Evolutionary conservation across 495 filamentous ascomycete genomes (phyloP), one percentile per base, ranked within the genome.

Genomic region (Xeromyces bisporus): DNA sequence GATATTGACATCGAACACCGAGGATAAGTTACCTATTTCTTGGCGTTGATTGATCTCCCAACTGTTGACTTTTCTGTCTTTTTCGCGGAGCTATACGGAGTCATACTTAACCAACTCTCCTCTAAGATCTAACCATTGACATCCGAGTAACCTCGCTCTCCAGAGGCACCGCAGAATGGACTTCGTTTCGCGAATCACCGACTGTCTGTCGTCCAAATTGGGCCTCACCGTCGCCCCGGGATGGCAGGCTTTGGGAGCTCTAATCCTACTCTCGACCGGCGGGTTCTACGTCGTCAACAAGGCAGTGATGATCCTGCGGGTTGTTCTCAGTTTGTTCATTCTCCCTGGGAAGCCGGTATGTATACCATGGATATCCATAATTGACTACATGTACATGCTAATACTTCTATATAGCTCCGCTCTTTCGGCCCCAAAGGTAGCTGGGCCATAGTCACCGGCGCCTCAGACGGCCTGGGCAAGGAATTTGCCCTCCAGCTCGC

Each of bases 391-490:
- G n/a, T n/a, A n/a, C n/a, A n/a, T n/a, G n/a, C n/a, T n/a, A n/a
- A n/a, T n/a, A n/a, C n/a, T n/a, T n/a, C n/a, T n/a, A n/a, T n/a
- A n/a, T n/a, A 97, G 89, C 75, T 99, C 33, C 73, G 70, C 37
- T 82, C 75, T 38, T 94, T 93, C 60, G 91, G 85, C 40, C 77
- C 75, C 38, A 84, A 82, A 44, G 86, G 86, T 36, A 86, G 74
- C 45, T 99, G 86, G 84, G 89, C 84, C 13, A 69, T 99, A 26
- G 68, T 99, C 13, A 96, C 91, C 28, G 91, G 91, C 40, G 89
- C 91, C 34, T 93, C 84, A 8, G 89, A 96, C 60, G 91, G 91
- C 39, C 72, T 99, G 32, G 91, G 91, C 45, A 94, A 93, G 62
- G 89, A 96, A 64, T 99, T 80, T 48, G 80, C 87, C 28, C 62